A percentile compares a stretch with the other conserved stretches of the same genome.
Conservation (phyloP, 305 asterid species). For the Andrographis paniculata region DNA sequence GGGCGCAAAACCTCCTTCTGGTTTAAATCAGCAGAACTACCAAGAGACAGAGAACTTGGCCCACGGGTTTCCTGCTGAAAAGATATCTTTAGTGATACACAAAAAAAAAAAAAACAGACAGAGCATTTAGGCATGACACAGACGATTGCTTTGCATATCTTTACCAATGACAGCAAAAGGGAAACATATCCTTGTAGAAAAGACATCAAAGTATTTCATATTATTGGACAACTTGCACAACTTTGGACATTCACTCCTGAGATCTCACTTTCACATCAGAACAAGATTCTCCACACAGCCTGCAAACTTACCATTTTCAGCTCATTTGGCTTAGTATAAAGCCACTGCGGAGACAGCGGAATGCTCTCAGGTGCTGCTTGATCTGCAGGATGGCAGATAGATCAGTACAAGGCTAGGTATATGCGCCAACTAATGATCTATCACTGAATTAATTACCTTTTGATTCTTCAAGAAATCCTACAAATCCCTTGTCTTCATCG, state of each 20-base stretch:
- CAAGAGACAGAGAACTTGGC: constrained; percentile 81
- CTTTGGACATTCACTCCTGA: background rate
- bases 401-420: constrained; percentile 5
- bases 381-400: constrained; percentile 40
- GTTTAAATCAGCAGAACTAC: constrained; percentile 63
- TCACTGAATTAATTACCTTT: background rate
- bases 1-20: constrained; percentile 80
- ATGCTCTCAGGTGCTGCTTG: constrained; percentile 60
- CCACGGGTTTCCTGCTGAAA: constrained; percentile 73
- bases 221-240: background rate
- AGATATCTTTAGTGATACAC: constrained; percentile 3
- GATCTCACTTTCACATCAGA: background rate
- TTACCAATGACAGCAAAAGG: background rate
- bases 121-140: background rate
- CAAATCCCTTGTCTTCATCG: too few relatives aligned
- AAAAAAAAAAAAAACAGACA: background rate
- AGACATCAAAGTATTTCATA: too few relatives aligned
- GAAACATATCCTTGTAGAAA: too few relatives aligned
- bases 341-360: constrained; percentile 98
- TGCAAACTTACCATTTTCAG: constrained; percentile 42
- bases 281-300: background rate
- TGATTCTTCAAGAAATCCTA: too few relatives aligned
- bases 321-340: constrained; percentile 76
- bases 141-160: too few relatives aligned
- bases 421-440: background rate